Conservation (phyloP, 2,329 filamentous ascomycete species). For the Diaporthe sp. region DNA sequence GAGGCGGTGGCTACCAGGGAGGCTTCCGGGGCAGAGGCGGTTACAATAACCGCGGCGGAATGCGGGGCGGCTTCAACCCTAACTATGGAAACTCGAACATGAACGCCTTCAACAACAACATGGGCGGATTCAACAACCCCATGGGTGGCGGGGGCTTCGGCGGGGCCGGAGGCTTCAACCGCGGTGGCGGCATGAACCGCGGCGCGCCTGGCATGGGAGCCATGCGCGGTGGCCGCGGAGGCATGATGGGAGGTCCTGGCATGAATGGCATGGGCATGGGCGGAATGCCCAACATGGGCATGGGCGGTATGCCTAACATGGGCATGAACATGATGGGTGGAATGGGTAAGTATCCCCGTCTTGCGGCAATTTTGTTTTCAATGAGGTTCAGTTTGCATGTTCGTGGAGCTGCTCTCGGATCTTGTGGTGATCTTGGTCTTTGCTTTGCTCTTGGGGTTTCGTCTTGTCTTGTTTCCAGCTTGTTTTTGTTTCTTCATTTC, state of each 20-base stretch:
- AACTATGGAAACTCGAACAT: conserved; percentile 58
- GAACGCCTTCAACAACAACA: conserved; percentile 36
- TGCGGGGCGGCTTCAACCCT: conserved; percentile 58
- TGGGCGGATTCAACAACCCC: conserved; percentile 50
- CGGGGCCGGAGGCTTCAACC: conserved; percentile 62
- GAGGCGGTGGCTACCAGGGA: conserved; percentile 54
- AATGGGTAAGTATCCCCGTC: conserved; percentile 54
- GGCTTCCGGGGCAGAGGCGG: conserved; percentile 67
- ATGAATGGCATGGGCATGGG: conserved; percentile 69
- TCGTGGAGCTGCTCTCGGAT: background rate
- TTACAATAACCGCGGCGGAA: conserved; percentile 61
- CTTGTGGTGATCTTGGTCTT: background rate
- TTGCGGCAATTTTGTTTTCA: background rate
- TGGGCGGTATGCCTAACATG: conserved; percentile 57
- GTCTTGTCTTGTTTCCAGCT: background rate
- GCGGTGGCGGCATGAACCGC: conserved; percentile 58
- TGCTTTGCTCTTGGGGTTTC: background rate
- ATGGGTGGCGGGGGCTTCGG: conserved; percentile 65
- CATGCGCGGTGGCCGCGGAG: conserved; percentile 67
- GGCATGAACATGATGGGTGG: conserved; percentile 58
- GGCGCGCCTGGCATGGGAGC: conserved; percentile 58
- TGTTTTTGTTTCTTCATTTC: background rate
- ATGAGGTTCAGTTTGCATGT: background rate
- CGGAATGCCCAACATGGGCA: conserved; percentile 48
- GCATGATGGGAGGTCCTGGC: conserved; percentile 65